Percentiles rank a stretch among this genome's conserved stretches.
phyloP scores from a whole-genome alignment of 352 stramenopile genomes.

The Phytophthora idaei region DNA sequence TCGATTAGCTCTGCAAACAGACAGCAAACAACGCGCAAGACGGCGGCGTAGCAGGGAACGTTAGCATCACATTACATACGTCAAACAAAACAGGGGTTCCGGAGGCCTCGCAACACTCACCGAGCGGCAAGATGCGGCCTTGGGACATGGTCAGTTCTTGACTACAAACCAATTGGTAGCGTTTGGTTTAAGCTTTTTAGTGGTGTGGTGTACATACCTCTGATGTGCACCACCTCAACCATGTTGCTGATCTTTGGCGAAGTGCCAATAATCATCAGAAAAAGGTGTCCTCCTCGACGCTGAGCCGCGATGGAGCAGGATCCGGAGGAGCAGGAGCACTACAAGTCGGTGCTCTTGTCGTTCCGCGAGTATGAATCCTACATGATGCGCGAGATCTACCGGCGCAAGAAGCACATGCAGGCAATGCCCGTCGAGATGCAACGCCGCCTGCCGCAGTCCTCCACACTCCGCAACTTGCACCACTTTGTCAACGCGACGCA shows the following conservation, averaged over 20 bases:
- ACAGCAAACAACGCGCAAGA: not conserved
- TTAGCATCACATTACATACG: slow-evolving; percentile 4
- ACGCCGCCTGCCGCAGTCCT: slow-evolving; percentile 69
- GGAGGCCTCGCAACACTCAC: slow-evolving; percentile 36
- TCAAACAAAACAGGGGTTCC: not conserved
- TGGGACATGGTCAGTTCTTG: slow-evolving; percentile 59
- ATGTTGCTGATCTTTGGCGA: no score
- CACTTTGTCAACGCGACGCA: slow-evolving; percentile 83
- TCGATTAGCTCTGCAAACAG: slow-evolving; percentile 95
- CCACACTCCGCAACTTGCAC: slow-evolving; percentile 76
- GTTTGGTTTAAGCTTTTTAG: not conserved
- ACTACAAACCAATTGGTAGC: slow-evolving; percentile 24
- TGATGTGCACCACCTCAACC: not conserved
- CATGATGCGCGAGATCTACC: slow-evolving; percentile 85
- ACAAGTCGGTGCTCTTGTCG: slow-evolving; percentile 83
- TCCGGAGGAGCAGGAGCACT: slow-evolving; percentile 81
- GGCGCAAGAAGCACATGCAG: slow-evolving; percentile 85
- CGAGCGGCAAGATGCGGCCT: slow-evolving; percentile 80
- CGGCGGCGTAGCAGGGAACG: not conserved
- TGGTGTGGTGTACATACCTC: slow-evolving; percentile 23
- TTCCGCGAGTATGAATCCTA: slow-evolving; percentile 87
- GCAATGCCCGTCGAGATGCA: slow-evolving; percentile 75
- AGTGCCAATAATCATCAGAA: not conserved
- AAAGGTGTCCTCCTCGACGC: not conserved
- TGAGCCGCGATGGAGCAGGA: slow-evolving; percentile 52